Evolutionary conservation across 805 yeast species (phyloP).

Genomic region (Kazachstania africana): DNA sequence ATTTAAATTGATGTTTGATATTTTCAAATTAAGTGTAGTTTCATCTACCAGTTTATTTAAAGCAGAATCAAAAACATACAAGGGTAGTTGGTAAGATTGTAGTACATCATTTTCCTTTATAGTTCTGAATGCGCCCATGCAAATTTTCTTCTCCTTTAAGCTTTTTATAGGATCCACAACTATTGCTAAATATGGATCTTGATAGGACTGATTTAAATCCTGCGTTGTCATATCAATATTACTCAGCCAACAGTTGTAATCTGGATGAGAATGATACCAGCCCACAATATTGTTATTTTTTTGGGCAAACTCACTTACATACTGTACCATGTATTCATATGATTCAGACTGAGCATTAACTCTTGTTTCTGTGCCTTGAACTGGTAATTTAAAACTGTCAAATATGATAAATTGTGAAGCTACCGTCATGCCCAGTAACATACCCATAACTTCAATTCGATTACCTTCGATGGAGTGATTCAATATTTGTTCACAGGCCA

Average conservation of each 20-base stretch:
- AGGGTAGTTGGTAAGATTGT: constrained; percentile 14
- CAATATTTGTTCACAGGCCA: constrained; percentile 66
- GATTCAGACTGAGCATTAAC: constrained; percentile 93
- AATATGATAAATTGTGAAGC: constrained; percentile 48
- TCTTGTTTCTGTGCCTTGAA: constrained; percentile 90
- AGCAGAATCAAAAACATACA: constrained; percentile 12
- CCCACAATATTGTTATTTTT: constrained; percentile 65
- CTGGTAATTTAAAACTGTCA: constrained; percentile 83
- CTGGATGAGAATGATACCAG: constrained; percentile 99
- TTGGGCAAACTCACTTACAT: constrained; percentile 40
- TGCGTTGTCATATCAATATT: constrained; percentile 92
- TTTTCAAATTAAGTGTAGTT: constrained; percentile 5
- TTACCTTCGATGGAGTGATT: constrained; percentile 79
- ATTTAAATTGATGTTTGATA: constrained; percentile 4
- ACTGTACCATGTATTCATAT: constrained; percentile 88
- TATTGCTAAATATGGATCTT: constrained; percentile 83
- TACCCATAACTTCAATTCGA: constrained; percentile 87
- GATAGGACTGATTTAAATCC: constrained; percentile 68
- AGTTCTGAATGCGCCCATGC: constrained; percentile 84
- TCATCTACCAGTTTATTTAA: too few relatives aligned
- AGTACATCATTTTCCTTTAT: constrained; percentile 27
- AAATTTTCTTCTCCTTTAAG: constrained; percentile 48
- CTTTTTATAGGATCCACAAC: constrained; percentile 80
- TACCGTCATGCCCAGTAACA: constrained; percentile 69
- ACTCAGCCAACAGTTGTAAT: constrained; percentile 92